Evolutionary conservation across 345 rosid genomes (phyloP), one percentile per base, ranked within the genome.

Genomic region (Cardamine occulta): DNA sequence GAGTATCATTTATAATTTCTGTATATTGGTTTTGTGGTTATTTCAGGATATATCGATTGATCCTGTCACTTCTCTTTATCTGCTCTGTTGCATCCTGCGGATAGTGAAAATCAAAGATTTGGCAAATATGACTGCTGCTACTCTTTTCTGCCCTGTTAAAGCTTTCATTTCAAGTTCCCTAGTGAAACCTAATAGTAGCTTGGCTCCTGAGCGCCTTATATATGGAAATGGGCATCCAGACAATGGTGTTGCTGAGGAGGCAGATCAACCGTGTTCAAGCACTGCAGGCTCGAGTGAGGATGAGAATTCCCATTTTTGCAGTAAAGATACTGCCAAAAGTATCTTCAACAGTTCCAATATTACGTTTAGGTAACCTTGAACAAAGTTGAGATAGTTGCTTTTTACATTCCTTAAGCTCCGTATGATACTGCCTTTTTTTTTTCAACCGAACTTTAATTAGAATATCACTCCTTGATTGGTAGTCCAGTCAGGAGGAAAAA

Each of bases 51-150:
- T 69, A 48, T 82, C 82, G 72, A 69, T 89, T 47, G 88, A 89
- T 75, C 85, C 98, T 31, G 74, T 85, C 80, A 91, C 97, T 75
- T 91, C 96, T 57, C 84, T 96, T 70, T 93, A 93, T 81, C 81
- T 93, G 74, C 91, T 96, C 74, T 96, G 95, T 67, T 90, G 97
- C 94, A 96, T 96, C 84, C 80, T 96, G 81, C 91, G 88, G 82
- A 86, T 96, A 62, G 91, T 96, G 70, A 93, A 96, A 83, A 96
- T 90, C 81, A 96, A 88, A 85, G 98, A 96, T 83, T 78, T 96
- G 98, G 94, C 96, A 17, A 96, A 96, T 77, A 82, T 84, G 69
- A 84, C 92, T 85, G 93, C 98, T 76, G 95, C 93, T 81, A 90
- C 94, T 51, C 85, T 93, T 83, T 88, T 96, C 73, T 88, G 85